A percentile compares a stretch with the other conserved stretches of the same genome.
Conservation (phyloP, 2,329 filamentous ascomycete genomes). For the Esteya vermicola region DNA sequence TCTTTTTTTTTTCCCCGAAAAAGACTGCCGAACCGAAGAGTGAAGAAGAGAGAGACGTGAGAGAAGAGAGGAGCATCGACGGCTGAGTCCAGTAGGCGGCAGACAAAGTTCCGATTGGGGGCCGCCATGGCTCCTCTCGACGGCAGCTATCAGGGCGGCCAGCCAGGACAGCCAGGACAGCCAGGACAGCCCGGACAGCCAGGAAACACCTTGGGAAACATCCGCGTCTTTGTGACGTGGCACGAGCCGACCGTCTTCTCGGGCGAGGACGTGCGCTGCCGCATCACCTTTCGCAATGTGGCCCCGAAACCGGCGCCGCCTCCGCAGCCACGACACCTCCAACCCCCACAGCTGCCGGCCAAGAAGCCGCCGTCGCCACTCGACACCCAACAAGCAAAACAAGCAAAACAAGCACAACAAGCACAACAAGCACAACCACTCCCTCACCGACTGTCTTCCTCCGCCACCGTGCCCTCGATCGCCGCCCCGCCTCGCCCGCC, state of each 20-base stretch:
- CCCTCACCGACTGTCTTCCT: slow-evolving; percentile 13
- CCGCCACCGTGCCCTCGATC: slow-evolving; percentile 9
- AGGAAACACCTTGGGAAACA: slow-evolving; percentile 42
- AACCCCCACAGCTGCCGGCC: slow-evolving; percentile 3
- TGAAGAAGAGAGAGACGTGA: background rate
- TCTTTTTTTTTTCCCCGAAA: too few relatives aligned
- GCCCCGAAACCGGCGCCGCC: slow-evolving; percentile 17
- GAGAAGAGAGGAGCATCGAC: background rate
- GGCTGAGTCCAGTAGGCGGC: too few relatives aligned
- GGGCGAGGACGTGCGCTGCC: slow-evolving; percentile 89
- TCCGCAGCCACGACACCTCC: slow-evolving; percentile 12
- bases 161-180: background rate
- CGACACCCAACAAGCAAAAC: background rate
- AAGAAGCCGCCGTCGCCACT: too few relatives aligned
- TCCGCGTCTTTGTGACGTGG: slow-evolving; percentile 93
- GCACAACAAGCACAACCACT: background rate
- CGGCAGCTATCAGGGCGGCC: background rate
- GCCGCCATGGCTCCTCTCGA: too few relatives aligned
- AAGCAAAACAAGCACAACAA: background rate
- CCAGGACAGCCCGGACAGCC: background rate
- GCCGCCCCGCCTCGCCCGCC: background rate
- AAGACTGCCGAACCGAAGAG: too few relatives aligned
- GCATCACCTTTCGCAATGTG: slow-evolving; percentile 90
- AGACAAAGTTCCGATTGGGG: too few relatives aligned
- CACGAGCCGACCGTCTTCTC: slow-evolving; percentile 89